These are phyloP conservation scores for Tillandsia leiboldiana DNA, from an alignment of 176 grass and related monocot genomes.

Conservation along the genomic window DNA sequence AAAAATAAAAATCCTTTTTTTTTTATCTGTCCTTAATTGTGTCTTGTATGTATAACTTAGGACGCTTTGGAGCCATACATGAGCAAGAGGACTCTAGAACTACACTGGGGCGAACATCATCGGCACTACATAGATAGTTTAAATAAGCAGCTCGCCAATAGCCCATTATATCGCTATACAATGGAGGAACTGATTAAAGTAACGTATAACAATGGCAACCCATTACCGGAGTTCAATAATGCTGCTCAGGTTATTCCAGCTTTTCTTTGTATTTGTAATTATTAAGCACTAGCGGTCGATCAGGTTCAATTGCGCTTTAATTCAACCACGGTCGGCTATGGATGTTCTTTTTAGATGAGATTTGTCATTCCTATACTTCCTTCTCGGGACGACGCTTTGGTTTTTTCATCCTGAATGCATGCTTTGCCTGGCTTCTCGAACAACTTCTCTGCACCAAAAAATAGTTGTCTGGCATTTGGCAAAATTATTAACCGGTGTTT, in stretches of 20 bases:
- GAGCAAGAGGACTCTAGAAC: conserved; percentile 60
- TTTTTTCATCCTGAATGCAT: background rate
- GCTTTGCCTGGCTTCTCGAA: too few relatives aligned
- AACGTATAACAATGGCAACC: conserved; percentile 93
- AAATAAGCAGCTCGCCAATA: conserved; percentile 65
- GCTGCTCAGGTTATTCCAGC: conserved; percentile 44
- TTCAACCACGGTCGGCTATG: background rate
- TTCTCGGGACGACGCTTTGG: background rate
- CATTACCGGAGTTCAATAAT: conserved; percentile 73
- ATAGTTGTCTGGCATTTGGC: background rate
- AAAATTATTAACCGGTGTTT: background rate
- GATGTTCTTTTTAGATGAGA: background rate
- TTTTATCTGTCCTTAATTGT: background rate
- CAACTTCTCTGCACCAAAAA: too few relatives aligned
- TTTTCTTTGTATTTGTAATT: background rate
- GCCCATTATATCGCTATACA: conserved; percentile 68
- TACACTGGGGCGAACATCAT: conserved; percentile 83
- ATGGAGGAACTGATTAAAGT: conserved; percentile 83
- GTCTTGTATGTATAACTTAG: conserved; percentile 20
- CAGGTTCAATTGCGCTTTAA: background rate
- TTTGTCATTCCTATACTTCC: background rate
- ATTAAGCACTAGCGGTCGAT: background rate
- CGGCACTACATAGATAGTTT: conserved; percentile 53
- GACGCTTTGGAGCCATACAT: conserved; percentile 91
- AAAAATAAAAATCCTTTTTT: background rate